Evolutionary conservation across 306 rosid genomes (phyloP), one percentile per base, ranked within the genome.

Genomic region (Cicer judaicum): DNA sequence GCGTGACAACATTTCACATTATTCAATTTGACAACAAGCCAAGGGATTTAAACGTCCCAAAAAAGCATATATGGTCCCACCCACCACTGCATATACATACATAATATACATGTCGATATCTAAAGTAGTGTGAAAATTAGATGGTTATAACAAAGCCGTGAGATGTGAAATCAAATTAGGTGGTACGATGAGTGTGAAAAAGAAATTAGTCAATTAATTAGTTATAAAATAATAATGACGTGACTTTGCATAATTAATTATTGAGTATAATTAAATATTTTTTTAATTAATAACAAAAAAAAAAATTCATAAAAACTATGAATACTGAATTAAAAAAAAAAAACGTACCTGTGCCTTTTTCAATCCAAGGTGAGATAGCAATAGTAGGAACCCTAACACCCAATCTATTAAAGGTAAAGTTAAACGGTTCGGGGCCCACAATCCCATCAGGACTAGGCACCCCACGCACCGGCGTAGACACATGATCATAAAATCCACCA

Each of bases 371-470:
- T 0, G 98, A 93, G 77, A 88, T 61, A 65, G 86, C 84, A 50
- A 93, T 88, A 3, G 97, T 91, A 2, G 98, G 97, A 72, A 93
- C 97, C 65, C 97, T 80, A 8, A 93, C 96, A 0, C 98, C 97
- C 85, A 93, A 81, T 42, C 97, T 83, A 59, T 93, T 43, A 55
- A 93, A 93, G 14, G 39, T 81, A 21, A 93, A 93, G 24, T 76
- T 48, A 38, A 88, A 93, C 0, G 94, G 98, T 4, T 84, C 87
- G 0, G 90, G 90, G 16, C 97, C 96, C 38, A 88, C 87, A 24
- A 91, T 91, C 7, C 87, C 96, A 54, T 93, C 96, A 0, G 97
- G 97, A 48, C 87, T 89, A 0, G 97, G 98, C 8, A 93, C 85
- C 6, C 89, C 96, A 38, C 61, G 72, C 2, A 79, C 89, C 0